phyloP scores from a whole-genome alignment of 306 rosid species.

The Trifolium subterraneum region DNA sequence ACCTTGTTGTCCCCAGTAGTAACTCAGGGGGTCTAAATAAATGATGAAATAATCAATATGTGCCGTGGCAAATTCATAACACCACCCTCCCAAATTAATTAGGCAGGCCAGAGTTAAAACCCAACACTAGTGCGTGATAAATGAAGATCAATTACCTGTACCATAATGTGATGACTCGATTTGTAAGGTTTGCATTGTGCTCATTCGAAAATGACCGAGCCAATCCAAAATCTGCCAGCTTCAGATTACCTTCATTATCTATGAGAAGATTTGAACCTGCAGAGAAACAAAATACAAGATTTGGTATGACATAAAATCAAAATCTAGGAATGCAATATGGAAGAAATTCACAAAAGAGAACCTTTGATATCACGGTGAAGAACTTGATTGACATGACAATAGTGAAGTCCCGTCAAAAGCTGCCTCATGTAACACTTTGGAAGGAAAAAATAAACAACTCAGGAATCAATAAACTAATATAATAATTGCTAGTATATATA shows the following conservation, averaged over 20 bases:
- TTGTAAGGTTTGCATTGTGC: slow-evolving; percentile 69
- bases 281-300: slow-evolving; percentile 40
- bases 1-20: slow-evolving; percentile 72
- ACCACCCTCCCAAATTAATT: neutral
- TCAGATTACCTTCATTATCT: slow-evolving; percentile 79
- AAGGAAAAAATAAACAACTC: slow-evolving; percentile 34
- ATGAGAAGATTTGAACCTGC: slow-evolving; percentile 81
- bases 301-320: slow-evolving; percentile 1
- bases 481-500: slow-evolving; percentile 1
- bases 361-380: slow-evolving; percentile 89
- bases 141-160: slow-evolving; percentile 57
- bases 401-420: slow-evolving; percentile 73
- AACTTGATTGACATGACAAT: slow-evolving; percentile 70
- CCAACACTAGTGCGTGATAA: neutral
- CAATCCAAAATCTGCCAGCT: slow-evolving; percentile 79
- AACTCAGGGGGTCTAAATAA: slow-evolving; percentile 75
- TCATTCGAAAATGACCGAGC: slow-evolving; percentile 66
- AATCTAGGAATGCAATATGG: slow-evolving; percentile 18
- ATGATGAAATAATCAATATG: slow-evolving; percentile 35
- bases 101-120: slow-evolving; percentile 10
- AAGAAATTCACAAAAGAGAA: slow-evolving; percentile 31
- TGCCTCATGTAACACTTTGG: slow-evolving; percentile 75
- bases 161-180: slow-evolving; percentile 82
- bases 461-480: slow-evolving; percentile 10
- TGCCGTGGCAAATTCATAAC: neutral